Conservation (phyloP, 495 filamentous ascomycete genomes). For the Penicillium diatomitis region DNA sequence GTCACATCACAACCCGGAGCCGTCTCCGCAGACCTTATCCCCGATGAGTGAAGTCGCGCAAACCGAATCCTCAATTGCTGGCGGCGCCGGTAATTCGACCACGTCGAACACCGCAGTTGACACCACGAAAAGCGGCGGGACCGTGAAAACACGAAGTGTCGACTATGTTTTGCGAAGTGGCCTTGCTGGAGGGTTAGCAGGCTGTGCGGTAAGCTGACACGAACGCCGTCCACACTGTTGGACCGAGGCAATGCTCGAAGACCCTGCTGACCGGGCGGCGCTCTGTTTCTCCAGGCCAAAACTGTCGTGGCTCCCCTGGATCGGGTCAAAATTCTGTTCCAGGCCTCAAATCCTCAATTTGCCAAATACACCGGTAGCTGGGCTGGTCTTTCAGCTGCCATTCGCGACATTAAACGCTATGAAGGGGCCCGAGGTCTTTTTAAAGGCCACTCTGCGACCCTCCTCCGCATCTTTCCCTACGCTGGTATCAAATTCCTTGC, state of each 20-base stretch:
- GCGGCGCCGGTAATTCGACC: slow-evolving; percentile 8
- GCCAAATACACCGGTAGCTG: slow-evolving; percentile 83
- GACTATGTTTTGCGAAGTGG: slow-evolving; percentile 78
- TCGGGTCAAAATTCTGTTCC: slow-evolving; percentile 97
- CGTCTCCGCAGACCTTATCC: slow-evolving; percentile 10
- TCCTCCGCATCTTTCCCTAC: slow-evolving; percentile 94
- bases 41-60: slow-evolving; percentile 31
- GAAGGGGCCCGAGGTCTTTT: slow-evolving; percentile 73
- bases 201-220: slow-evolving; percentile 60
- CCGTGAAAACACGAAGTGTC: slow-evolving; percentile 54
- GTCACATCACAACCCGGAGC: slow-evolving; percentile 7
- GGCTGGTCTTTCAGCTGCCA: slow-evolving; percentile 66
- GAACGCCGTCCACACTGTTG: not conserved
- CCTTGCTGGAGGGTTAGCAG: slow-evolving; percentile 79
- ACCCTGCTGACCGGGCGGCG: not conserved
- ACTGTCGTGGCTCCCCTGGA: slow-evolving; percentile 92
- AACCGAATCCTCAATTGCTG: slow-evolving; percentile 16
- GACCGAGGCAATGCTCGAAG: not conserved
- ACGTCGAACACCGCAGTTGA: slow-evolving; percentile 3
- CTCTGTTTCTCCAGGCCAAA: slow-evolving; percentile 59
- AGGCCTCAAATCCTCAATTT: slow-evolving; percentile 89
- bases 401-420: slow-evolving; percentile 68
- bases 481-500: slow-evolving; percentile 95
- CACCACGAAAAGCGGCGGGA: slow-evolving; percentile 10
- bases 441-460: slow-evolving; percentile 86